Base-by-base conservation (phyloP, 192 early-diverging fungal genomes). In the Nowakowskiella sp. region DNA sequence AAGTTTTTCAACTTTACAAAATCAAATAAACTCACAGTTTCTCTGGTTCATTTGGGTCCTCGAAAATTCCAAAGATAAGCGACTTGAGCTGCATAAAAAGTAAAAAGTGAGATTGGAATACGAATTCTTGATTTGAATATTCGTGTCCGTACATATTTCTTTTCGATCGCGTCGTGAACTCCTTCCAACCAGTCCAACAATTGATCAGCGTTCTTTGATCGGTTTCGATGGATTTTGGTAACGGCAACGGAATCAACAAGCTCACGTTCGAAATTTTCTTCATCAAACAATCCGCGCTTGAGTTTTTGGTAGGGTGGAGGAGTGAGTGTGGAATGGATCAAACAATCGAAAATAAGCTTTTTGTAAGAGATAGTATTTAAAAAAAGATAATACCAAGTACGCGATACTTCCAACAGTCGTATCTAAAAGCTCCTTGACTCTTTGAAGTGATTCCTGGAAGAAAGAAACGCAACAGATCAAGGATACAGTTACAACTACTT, bases 11-110 rank as follows among this genome's bases (percentile, higher is more conserved):
- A 52, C 9, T 25, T 2, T 26, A 9, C 23, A 13, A 66, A 0
- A 10, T 7, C 28, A 30, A 49, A 44, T 16, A 29, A 6, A 61
- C 21, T 8, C 52, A 67, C 64, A 79, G 47, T 46, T 67, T 58
- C 26, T 68, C 55, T 13, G 71, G 68, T 27, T 63, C 58, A 13
- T 47, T 46, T 2, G 64, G 53, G 34, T 74, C 60, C 28, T 72
- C 49, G 32, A 55, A 74, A 13, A 78, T 79, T 6, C 76, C 76
- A 28, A 78, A 66, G 8, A 79, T 57, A 47, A 78, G 49, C 3
- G 71, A 57, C 42, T 65, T 64, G 7, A 68, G 56, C 65, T 67
- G 43, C 6, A 9, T 33, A 32, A 23, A 4, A 36, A 3, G 13
- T 21, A 27, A 10, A 4, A 8, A 33, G 47, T 13, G 30, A 28